phyloP scores from a whole-genome alignment of 2,329 filamentous ascomycete genomes.

The Apiospora arundinis region DNA sequence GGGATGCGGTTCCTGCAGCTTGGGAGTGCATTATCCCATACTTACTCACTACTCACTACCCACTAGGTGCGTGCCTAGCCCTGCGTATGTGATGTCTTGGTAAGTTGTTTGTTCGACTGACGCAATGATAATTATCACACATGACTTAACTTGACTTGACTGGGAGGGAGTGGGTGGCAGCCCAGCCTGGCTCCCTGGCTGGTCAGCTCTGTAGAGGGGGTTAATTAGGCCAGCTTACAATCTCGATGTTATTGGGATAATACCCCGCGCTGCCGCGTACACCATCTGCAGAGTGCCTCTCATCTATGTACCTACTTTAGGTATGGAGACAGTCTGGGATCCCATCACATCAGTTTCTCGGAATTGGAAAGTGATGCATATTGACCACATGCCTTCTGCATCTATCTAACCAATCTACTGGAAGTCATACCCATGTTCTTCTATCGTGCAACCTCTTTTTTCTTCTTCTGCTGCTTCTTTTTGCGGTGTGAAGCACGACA shows the following conservation, averaged over 20 bases:
- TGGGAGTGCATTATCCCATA: constrained; percentile 2
- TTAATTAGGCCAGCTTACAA: constrained; percentile 16
- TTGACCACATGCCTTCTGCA: not conserved
- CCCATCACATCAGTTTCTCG: not conserved
- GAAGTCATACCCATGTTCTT: not conserved
- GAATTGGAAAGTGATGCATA: not conserved
- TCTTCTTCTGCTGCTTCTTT: not conserved
- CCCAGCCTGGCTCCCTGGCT: not conserved
- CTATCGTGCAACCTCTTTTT: not conserved
- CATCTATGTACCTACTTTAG: not conserved
- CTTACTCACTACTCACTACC: not conserved
- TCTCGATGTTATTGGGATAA: constrained; percentile 16
- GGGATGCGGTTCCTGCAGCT: constrained; percentile 7
- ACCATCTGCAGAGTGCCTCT: not conserved
- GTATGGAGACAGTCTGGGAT: not conserved
- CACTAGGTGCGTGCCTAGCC: not conserved
- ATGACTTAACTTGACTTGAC: not conserved
- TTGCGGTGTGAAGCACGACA: not conserved
- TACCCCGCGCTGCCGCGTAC: not conserved
- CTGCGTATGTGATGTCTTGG: not conserved
- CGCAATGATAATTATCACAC: not conserved
- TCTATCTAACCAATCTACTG: not conserved
- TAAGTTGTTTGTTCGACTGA: not conserved
- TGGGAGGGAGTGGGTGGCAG: not conserved
- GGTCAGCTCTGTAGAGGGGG: not conserved